phyloP scores from a whole-genome alignment of 768 basidiomycete genomes.

The Floccularia luteovirens region DNA sequence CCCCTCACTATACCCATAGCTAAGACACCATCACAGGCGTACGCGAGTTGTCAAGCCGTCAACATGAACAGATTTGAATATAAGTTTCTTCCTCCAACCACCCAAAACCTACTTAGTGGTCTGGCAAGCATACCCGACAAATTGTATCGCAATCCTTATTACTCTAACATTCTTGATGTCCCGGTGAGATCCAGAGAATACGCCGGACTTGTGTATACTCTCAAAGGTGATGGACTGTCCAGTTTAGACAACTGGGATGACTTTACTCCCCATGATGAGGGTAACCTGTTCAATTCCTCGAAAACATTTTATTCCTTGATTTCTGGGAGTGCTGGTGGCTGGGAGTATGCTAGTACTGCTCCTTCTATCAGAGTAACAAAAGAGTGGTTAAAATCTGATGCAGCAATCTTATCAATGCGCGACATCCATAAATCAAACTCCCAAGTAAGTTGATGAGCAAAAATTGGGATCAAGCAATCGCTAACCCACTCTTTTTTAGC shows the following conservation, averaged over 20 bases:
- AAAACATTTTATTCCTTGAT: slow-evolving; percentile 9
- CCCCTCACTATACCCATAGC: too few species aligned
- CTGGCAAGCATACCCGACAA: slow-evolving; percentile 43
- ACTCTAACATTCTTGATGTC: slow-evolving; percentile 64
- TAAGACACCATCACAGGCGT: slow-evolving; percentile 19
- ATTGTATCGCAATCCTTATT: slow-evolving; percentile 75
- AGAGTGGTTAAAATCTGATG: slow-evolving; percentile 39
- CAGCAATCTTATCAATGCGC: slow-evolving; percentile 12
- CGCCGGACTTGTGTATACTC: slow-evolving; percentile 66
- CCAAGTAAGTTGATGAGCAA: slow-evolving; percentile 49
- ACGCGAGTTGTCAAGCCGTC: slow-evolving; percentile 16
- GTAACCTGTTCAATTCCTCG: neutral
- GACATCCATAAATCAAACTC: slow-evolving; percentile 21
- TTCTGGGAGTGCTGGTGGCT: slow-evolving; percentile 41
- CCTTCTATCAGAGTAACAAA: slow-evolving; percentile 51
- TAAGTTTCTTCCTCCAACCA: slow-evolving; percentile 38
- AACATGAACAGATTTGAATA: slow-evolving; percentile 41
- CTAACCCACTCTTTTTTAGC: neutral
- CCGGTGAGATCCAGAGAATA: slow-evolving; percentile 67
- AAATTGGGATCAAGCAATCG: too few species aligned
- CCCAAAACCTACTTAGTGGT: slow-evolving; percentile 34
- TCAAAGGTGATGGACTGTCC: slow-evolving; percentile 57
- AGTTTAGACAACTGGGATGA: slow-evolving; percentile 55
- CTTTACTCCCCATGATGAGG: neutral
- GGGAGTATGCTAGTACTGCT: slow-evolving; percentile 75